Evolutionary conservation across 768 basidiomycete genomes (phyloP).

Genomic region (Suillus clintonianus): DNA sequence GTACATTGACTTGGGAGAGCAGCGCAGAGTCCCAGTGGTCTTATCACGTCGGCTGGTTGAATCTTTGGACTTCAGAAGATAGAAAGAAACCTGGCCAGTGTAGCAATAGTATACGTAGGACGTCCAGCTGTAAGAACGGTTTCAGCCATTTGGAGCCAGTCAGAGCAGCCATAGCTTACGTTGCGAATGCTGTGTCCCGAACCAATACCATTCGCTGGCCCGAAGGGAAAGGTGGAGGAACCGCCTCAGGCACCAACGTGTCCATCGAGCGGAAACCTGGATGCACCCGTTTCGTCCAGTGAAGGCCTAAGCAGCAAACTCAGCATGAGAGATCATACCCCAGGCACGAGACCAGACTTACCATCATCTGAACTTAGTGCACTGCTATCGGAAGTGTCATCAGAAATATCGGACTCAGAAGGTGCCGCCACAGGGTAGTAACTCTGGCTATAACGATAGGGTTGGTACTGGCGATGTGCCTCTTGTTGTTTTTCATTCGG

Average conservation of each 20-base stretch:
- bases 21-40: conserved; percentile 9
- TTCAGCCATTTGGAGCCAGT: neutral
- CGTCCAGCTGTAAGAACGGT: conserved; percentile 19
- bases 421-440: neutral
- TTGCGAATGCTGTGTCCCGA: conserved; percentile 28
- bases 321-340: neutral
- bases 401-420: neutral
- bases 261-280: neutral
- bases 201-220: conserved; percentile 27
- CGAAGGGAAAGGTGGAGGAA: conserved; percentile 23
- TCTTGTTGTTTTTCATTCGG: neutral
- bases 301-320: neutral
- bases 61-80: conserved; percentile 21
- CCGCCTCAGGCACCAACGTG: neutral
- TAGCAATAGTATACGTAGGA: conserved; percentile 32
- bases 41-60: neutral
- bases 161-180: conserved; percentile 18
- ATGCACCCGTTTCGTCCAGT: neutral
- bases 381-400: neutral
- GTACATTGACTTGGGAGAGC: conserved; percentile 43
- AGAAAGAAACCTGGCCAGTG: conserved; percentile 29
- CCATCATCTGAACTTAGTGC: neutral
- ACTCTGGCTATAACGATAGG: neutral
- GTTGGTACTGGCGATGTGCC: neutral
- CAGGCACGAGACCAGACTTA: neutral